Evolutionary conservation across 169 alveolate genomes (phyloP), one percentile per base, ranked within the genome.

Genomic region (Plasmodium berghei): DNA sequence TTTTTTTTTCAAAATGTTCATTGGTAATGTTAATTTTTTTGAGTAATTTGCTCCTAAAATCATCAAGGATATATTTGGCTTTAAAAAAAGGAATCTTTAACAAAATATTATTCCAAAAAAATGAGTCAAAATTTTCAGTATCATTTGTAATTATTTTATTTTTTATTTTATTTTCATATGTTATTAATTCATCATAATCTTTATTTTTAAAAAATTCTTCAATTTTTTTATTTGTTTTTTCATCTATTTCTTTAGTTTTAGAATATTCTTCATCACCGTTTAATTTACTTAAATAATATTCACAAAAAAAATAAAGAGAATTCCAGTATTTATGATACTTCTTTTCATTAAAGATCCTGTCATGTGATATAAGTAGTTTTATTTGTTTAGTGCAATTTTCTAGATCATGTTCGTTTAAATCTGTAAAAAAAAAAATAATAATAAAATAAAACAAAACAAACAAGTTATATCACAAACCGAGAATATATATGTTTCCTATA

Each of bases 71-170:
- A 16, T 85, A 64, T 40, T 91, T 46, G 1, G 92, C 96, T 86
- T 93, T 94, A 54, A 88, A 87, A 49, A 71, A 88, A 20, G 95
- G 95, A 16, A 96, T 87, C 63, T 90, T 93, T 40, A 93, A 89
- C 1, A 95, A 91, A 9, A 95, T 74, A 5, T 80, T 72, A 40
- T 92, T 94, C 98, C 98, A 96, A 73, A 94, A 96, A 9, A 80
- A 87, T 20, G 93, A 71, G 67, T 96, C 97, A 0, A 89, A 72
- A 20, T 83, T 66, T 8, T 72, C 94, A 58, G 56, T 75, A 16
- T 71, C 61, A 54, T 88, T 92, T 18, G 74, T 52, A 62, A 87
- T 62, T 8, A 96, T 52, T 64, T 80, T 92, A 34, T 90, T 59
- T 70, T 93, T 83, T 0, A 96, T 96, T 63, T 94, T 96, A 8